Conservation (phyloP, 176 grass and related monocot species). For the Ensete ventricosum region DNA sequence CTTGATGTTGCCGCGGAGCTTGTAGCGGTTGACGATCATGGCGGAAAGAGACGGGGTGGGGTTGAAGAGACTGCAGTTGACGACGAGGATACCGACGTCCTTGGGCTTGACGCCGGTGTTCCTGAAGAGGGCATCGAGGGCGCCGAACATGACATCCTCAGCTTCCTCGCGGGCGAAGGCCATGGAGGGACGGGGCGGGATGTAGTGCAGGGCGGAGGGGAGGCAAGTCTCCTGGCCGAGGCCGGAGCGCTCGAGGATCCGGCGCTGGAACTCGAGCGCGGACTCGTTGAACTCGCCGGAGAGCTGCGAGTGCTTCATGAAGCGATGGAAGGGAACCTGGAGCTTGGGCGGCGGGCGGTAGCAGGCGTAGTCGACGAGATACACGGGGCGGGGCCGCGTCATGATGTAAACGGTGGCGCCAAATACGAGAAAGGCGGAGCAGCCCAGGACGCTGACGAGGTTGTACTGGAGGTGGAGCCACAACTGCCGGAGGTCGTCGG, state of each 20-base stretch:
- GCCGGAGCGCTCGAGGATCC: constrained; percentile 34
- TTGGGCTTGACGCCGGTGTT: constrained; percentile 25
- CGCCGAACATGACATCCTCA: constrained; percentile 39
- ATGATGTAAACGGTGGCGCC: constrained; percentile 15
- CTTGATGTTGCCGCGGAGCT: constrained; percentile 37
- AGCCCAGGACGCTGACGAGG: constrained; percentile 13
- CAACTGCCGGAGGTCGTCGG: constrained; percentile 12
- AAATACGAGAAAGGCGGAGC: constrained; percentile 12
- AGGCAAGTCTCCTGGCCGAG: constrained; percentile 34
- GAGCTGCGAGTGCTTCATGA: constrained; percentile 22
- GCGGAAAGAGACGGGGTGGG: constrained; percentile 42
- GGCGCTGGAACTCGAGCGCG: constrained; percentile 22
- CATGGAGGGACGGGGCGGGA: constrained; percentile 28
- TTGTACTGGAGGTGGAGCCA: constrained; percentile 26
- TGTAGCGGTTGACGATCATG: constrained; percentile 53
- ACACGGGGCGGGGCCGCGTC: constrained; percentile 19
- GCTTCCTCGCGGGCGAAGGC: constrained; percentile 29
- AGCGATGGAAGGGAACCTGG: constrained; percentile 6
- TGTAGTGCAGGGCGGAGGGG: constrained; percentile 7
- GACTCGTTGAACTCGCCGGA: constrained; percentile 18
- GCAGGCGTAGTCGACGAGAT: constrained; percentile 40
- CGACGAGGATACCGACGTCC: constrained; percentile 30
- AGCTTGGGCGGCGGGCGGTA: not conserved
- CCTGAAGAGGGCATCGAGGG: constrained; percentile 27
- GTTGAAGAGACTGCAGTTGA: constrained; percentile 51